Conservation (phyloP, 352 stramenopile species). For the Globisporangium emineosum region DNA sequence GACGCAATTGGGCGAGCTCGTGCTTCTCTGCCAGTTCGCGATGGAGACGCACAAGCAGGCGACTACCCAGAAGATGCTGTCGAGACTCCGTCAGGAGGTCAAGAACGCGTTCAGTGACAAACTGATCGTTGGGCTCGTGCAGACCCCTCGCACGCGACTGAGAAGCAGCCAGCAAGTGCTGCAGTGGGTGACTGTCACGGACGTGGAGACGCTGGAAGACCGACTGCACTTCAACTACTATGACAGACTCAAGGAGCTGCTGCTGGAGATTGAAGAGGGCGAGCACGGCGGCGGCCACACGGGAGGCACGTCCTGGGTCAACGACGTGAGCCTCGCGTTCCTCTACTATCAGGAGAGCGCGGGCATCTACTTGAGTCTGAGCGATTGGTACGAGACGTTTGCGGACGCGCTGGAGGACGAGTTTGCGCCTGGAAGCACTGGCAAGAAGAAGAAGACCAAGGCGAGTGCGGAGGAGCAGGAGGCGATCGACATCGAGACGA, state of each 20-base stretch:
- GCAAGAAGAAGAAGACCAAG: slow-evolving; percentile 20
- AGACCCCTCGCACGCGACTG: slow-evolving; percentile 8
- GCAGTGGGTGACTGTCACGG: slow-evolving; percentile 28
- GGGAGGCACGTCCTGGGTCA: slow-evolving; percentile 31
- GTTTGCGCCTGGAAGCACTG: slow-evolving; percentile 6
- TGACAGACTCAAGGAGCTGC: slow-evolving; percentile 43
- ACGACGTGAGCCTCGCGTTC: slow-evolving; percentile 65
- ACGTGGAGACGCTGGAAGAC: slow-evolving; percentile 30
- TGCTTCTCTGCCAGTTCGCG: slow-evolving; percentile 46
- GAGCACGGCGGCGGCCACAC: slow-evolving; percentile 8
- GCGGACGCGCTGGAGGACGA: slow-evolving; percentile 34
- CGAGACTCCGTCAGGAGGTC: slow-evolving; percentile 49
- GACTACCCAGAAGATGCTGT: slow-evolving; percentile 37
- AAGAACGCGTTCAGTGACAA: slow-evolving; percentile 32
- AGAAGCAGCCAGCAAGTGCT: slow-evolving; percentile 7
- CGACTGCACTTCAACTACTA: slow-evolving; percentile 51
- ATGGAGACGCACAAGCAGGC: slow-evolving; percentile 15
- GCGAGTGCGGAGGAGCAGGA: slow-evolving; percentile 13
- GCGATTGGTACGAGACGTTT: slow-evolving; percentile 72
- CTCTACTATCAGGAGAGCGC: slow-evolving; percentile 70
- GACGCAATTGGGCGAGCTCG: slow-evolving; percentile 34
- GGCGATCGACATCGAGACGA: slow-evolving; percentile 27
- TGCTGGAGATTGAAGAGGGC: slow-evolving; percentile 36
- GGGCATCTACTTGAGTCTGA: slow-evolving; percentile 51
- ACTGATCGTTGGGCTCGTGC: slow-evolving; percentile 42